Evolutionary conservation across 257 asterid genomes (phyloP).

Genomic region (Ligustrum vulgare): DNA sequence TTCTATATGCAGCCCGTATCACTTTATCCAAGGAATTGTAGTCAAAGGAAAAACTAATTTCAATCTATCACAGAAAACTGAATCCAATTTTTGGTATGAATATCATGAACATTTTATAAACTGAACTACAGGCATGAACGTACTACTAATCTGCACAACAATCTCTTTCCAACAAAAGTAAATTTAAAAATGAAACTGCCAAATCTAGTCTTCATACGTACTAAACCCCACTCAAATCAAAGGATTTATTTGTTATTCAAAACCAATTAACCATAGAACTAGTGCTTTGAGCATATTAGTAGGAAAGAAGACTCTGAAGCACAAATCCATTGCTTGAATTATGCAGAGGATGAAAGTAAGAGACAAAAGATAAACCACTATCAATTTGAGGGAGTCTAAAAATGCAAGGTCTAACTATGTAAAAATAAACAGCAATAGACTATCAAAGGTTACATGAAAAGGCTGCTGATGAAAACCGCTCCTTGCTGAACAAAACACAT

Average conservation of each 20-base stretch:
- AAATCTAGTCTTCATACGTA: neutral
- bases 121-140: neutral
- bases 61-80: neutral
- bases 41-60: neutral
- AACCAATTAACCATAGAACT: neutral
- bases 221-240: neutral
- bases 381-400: neutral
- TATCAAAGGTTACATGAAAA: neutral
- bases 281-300: neutral
- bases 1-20: neutral
- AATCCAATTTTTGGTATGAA: neutral
- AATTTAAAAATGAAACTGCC: neutral
- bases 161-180: neutral
- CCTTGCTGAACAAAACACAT: neutral
- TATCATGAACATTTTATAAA: neutral
- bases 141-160: neutral
- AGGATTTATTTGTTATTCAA: neutral
- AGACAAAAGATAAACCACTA: neutral
- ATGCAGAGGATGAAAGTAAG: neutral
- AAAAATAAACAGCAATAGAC: neutral
- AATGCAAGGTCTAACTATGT: neutral
- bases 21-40: neutral
- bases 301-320: neutral
- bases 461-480: too few species aligned
- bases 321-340: neutral